Conservation (phyloP, 2,329 filamentous ascomycete species). For the Macrophomina phaseolina region DNA sequence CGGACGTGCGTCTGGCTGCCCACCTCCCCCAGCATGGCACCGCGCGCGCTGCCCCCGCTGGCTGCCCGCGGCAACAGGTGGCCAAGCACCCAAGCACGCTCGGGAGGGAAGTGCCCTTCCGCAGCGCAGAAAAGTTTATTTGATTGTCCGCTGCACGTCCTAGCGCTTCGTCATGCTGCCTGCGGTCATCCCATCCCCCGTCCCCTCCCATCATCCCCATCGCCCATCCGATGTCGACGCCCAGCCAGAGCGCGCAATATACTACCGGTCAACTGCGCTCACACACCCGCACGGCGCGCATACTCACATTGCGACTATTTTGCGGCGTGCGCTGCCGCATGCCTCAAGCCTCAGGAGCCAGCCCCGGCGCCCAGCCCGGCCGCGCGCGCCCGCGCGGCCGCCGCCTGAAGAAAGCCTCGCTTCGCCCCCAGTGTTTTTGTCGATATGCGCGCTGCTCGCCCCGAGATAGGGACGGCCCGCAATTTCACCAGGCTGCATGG, state of each 20-base stretch:
- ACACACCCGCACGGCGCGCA: neutral
- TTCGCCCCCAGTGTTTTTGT: slow-evolving; percentile 19
- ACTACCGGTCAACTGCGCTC: slow-evolving; percentile 7
- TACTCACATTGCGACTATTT: slow-evolving; percentile 1
- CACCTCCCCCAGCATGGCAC: neutral
- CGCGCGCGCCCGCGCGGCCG: neutral
- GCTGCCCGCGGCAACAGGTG: slow-evolving; percentile 9
- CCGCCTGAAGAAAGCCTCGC: slow-evolving; percentile 23
- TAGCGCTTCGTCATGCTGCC: slow-evolving; percentile 27
- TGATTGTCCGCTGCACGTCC: slow-evolving; percentile 23
- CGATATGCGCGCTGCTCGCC: slow-evolving; percentile 22
- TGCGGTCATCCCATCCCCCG: slow-evolving; percentile 16
- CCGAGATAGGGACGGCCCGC: slow-evolving; percentile 25
- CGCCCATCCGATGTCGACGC: neutral
- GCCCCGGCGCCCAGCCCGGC: slow-evolving; percentile 23
- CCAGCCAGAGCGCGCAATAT: neutral
- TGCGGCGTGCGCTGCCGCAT: slow-evolving; percentile 9
- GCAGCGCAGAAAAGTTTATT: slow-evolving; percentile 28
- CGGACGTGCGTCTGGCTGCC: slow-evolving; percentile 1
- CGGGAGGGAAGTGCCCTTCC: slow-evolving; percentile 27
- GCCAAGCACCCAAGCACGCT: slow-evolving; percentile 23
- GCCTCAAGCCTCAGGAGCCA: slow-evolving; percentile 20
- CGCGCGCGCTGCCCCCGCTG: slow-evolving; percentile 3
- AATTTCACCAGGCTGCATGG: slow-evolving; percentile 27
- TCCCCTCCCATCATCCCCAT: neutral